Percentiles rank a stretch among this genome's conserved stretches.
Conservation (phyloP, 176 grass and related monocot genomes). For the Carex kokanica region DNA sequence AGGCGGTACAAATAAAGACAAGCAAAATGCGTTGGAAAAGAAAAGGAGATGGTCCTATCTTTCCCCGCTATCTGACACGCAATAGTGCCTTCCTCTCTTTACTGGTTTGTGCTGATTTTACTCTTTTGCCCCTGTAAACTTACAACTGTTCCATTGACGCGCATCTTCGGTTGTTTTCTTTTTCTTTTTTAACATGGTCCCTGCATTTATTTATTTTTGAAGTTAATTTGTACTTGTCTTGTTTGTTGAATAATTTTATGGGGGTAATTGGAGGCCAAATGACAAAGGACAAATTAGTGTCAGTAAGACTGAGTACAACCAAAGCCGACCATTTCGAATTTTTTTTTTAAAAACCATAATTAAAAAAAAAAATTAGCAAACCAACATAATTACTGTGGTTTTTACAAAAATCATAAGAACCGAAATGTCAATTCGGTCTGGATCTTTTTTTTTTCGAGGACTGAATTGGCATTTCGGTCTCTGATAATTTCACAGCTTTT, state of each 20-base stretch:
- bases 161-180: background rate
- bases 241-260: background rate
- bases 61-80: background rate
- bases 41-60: conserved; percentile 13
- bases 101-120: background rate
- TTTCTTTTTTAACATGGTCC: background rate
- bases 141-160: conserved; percentile 9
- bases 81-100: background rate
- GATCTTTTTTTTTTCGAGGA: too few species aligned
- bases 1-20: background rate
- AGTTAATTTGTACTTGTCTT: background rate
- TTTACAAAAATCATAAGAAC: too few species aligned
- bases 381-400: too few species aligned
- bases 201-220: background rate
- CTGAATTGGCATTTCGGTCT: too few species aligned
- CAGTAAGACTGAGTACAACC: background rate
- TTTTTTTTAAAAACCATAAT: too few species aligned
- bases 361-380: too few species aligned
- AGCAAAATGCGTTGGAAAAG: conserved; percentile 24
- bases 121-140: background rate
- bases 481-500: too few species aligned
- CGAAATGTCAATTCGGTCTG: too few species aligned
- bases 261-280: background rate
- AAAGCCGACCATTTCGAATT: background rate
- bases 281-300: background rate